Percentiles rank a stretch among this genome's conserved stretches.
phyloP scores from a whole-genome alignment of 2,329 filamentous ascomycete species.

The Dactylellina haptotyla region DNA sequence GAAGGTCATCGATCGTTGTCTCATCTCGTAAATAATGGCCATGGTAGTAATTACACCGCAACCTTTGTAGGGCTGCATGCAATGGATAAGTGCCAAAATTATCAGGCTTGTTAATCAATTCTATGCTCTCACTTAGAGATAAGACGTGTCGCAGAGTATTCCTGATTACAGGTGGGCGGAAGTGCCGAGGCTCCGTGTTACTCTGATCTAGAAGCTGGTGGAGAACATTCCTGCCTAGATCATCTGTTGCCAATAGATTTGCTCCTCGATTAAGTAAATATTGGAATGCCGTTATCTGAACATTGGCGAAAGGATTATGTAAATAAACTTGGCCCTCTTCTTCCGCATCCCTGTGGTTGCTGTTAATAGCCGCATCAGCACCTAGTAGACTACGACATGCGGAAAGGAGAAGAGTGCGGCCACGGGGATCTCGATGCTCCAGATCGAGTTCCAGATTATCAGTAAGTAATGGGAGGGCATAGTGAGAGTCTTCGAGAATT shows the following conservation, averaged over 20 bases:
- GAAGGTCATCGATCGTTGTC: neutral
- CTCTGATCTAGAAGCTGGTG: neutral
- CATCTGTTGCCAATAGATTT: neutral
- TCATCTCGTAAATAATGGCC: no score
- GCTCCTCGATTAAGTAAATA: neutral
- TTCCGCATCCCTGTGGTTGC: neutral
- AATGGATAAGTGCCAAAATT: neutral
- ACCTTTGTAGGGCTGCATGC: neutral
- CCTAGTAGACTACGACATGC: neutral
- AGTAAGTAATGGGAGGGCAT: neutral
- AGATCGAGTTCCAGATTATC: neutral
- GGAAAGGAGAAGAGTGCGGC: neutral
- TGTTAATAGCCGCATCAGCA: neutral
- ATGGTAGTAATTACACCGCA: neutral
- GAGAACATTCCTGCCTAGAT: neutral
- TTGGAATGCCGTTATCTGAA: neutral
- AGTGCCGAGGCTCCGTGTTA: neutral
- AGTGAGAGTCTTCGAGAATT: neutral
- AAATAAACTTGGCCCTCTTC: neutral
- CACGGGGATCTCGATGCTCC: neutral
- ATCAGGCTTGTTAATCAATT: neutral
- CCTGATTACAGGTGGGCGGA: neutral
- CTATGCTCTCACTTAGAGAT: neutral
- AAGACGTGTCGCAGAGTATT: neutral
- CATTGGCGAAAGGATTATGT: neutral